Evolutionary conservation across 805 yeast species (phyloP).

Genomic region (Deakozyma indianensis): DNA sequence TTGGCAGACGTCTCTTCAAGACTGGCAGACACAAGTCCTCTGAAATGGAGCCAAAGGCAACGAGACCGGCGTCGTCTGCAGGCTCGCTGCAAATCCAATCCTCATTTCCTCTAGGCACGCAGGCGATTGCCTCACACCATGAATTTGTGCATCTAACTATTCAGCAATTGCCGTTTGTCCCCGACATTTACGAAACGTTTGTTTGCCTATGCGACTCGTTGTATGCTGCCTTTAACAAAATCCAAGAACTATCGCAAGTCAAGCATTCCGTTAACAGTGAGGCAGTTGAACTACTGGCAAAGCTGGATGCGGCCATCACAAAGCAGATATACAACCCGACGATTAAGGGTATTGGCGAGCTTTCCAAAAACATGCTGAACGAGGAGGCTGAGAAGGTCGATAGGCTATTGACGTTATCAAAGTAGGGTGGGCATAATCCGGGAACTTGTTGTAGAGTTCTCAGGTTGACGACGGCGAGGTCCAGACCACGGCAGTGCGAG

Average conservation of each 20-base stretch:
- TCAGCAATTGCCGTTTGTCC: constrained; percentile 15
- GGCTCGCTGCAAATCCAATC: neutral
- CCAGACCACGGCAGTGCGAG: no score
- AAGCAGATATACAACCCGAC: constrained; percentile 11
- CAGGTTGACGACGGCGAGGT: no score
- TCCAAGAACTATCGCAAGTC: constrained; percentile 5
- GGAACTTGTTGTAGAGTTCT: neutral
- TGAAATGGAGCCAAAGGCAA: constrained; percentile 1
- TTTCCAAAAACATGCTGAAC: constrained; percentile 8
- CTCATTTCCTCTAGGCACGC: neutral
- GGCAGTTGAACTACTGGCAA: constrained; percentile 8
- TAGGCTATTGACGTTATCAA: constrained; percentile 8
- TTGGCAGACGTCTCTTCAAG: constrained; percentile 12
- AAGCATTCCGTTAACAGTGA: constrained; percentile 2
- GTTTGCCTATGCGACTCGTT: constrained; percentile 13
- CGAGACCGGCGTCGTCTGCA: neutral
- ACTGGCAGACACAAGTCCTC: constrained; percentile 9
- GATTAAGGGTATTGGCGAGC: constrained; percentile 11
- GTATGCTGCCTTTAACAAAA: constrained; percentile 10
- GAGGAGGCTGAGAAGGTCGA: constrained; percentile 12
- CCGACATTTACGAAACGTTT: constrained; percentile 16
- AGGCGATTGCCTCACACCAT: neutral
- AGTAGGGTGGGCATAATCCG: no score
- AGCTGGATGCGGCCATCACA: constrained; percentile 12
- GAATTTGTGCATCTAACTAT: constrained; percentile 11